Evolutionary conservation across 257 asterid genomes (phyloP).

Genomic region (Solanum infundibuliforme): DNA sequence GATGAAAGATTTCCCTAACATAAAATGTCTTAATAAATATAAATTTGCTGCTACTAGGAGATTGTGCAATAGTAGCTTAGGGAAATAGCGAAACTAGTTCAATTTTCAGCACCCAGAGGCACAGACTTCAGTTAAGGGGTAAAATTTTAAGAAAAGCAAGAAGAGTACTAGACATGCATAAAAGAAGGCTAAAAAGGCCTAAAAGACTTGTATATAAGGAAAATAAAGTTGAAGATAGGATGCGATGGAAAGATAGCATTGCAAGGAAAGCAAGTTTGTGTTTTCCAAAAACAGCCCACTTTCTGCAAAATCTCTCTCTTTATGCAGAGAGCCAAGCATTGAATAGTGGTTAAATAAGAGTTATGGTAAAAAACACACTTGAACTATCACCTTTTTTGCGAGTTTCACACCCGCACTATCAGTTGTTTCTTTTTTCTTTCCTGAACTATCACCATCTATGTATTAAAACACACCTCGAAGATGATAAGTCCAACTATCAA

Average conservation of each 20-base stretch:
- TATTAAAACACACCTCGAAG: not conserved
- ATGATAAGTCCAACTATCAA: not conserved
- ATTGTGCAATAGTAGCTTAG: not conserved
- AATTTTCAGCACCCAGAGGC: not conserved
- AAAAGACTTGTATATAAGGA: not conserved
- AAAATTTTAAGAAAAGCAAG: not conserved
- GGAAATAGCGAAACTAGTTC: not conserved
- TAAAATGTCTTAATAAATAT: not conserved
- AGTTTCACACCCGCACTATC: not conserved
- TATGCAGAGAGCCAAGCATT: not conserved
- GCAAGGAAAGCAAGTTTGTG: not conserved
- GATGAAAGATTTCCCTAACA: not conserved
- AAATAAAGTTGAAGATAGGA: not conserved
- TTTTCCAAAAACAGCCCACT: not conserved
- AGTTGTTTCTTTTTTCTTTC: not conserved
- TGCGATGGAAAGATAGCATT: not conserved
- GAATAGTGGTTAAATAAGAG: not conserved
- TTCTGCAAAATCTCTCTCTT: not conserved
- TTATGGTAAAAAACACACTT: not conserved
- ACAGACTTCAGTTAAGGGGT: not conserved
- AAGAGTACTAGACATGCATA: not conserved
- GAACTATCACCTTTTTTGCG: not conserved
- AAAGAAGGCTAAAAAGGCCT: not conserved
- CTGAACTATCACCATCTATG: not conserved
- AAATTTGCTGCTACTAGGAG: not conserved